phyloP scores from a whole-genome alignment of 75 land plant species.

The Pinus tabuliformis region DNA sequence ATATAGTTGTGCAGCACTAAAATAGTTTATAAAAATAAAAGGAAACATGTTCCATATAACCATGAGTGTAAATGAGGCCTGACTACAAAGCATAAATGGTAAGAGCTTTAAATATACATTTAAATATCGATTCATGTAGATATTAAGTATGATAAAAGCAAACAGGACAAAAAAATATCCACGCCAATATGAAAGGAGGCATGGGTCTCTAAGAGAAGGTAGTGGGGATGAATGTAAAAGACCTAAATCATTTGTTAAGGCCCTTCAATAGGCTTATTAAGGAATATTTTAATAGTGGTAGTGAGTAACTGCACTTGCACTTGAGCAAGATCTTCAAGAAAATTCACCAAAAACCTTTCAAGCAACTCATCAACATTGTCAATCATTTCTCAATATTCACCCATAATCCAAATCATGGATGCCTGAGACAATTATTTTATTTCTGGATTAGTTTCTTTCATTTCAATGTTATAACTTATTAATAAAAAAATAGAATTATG shows the following conservation, averaged over 20 bases:
- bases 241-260: constrained; percentile 99
- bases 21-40: neutral
- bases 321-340: constrained; percentile 96
- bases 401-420: constrained; percentile 99
- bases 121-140: no score
- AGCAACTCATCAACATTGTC: constrained; percentile 99
- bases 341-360: constrained; percentile 92
- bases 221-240: neutral
- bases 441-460: neutral
- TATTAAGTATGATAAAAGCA: neutral
- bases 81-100: neutral
- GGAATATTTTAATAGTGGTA: constrained; percentile 93
- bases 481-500: no score
- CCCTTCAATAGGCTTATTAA: constrained; percentile 98
- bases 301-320: constrained; percentile 95
- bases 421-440: constrained; percentile 45
- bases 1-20: neutral
- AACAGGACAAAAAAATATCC: neutral
- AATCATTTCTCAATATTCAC: constrained; percentile 99
- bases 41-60: neutral
- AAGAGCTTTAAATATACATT: no score
- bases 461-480: no score
- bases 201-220: neutral
- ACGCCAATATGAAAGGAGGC: neutral
- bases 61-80: neutral